phyloP scores from a whole-genome alignment of 768 basidiomycete species.

The Lentinula guzmanii region DNA sequence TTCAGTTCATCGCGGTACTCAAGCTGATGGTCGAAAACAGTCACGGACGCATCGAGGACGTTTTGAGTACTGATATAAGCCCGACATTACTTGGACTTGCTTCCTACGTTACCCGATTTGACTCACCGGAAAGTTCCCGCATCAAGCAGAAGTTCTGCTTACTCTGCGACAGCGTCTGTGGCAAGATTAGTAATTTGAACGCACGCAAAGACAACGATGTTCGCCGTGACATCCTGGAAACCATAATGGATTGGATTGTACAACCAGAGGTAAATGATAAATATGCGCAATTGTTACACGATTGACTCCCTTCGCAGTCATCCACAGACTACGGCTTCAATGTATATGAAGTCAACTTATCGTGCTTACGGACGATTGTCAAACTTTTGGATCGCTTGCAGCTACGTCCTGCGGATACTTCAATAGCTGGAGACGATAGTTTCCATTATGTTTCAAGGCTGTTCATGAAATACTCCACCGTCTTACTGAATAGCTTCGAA shows the following conservation, averaged over 20 bases:
- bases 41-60: constrained; percentile 49
- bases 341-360: constrained; percentile 67
- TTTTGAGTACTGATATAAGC: constrained; percentile 59
- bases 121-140: constrained; percentile 47
- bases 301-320: constrained; percentile 14
- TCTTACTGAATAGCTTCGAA: constrained; percentile 58
- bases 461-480: constrained; percentile 71
- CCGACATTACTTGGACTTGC: constrained; percentile 55
- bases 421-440: constrained; percentile 55
- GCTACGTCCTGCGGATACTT: constrained; percentile 48
- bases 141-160: constrained; percentile 73
- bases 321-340: constrained; percentile 26
- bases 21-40: constrained; percentile 76
- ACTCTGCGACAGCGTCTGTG: constrained; percentile 64
- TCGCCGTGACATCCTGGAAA: constrained; percentile 69
- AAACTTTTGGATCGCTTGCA: constrained; percentile 72
- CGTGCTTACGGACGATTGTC: constrained; percentile 68
- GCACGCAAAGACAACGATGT: constrained; percentile 62
- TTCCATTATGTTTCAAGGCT: constrained; percentile 68
- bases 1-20: constrained; percentile 67
- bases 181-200: constrained; percentile 52
- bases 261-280: constrained; percentile 37
- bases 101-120: constrained; percentile 58
- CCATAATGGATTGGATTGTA: constrained; percentile 76
- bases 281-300: neutral